Percentiles rank a stretch among this genome's conserved stretches.
These are phyloP conservation scores for Suillus alpinus DNA, from an alignment of 768 basidiomycete species.

Conservation along the genomic window DNA sequence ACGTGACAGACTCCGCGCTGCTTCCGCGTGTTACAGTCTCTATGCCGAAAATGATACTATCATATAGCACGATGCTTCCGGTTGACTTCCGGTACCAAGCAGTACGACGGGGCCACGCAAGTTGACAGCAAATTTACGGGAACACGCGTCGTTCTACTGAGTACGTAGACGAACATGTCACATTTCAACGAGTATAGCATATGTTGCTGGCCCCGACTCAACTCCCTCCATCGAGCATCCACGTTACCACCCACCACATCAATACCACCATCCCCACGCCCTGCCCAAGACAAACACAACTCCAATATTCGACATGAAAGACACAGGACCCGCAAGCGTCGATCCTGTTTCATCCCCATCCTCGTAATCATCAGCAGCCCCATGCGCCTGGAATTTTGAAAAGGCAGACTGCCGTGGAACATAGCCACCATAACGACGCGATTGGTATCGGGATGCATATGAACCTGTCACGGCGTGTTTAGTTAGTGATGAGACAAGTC, in stretches of 20 bases:
- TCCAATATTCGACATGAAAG: not conserved
- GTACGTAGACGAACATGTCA: not conserved
- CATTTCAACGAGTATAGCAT: not conserved
- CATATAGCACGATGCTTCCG: too few relatives aligned
- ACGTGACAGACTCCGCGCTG: not conserved
- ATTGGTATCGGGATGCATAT: slow-evolving; percentile 6
- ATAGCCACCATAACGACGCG: slow-evolving; percentile 6
- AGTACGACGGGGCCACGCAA: not conserved
- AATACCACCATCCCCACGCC: not conserved
- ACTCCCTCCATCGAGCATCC: not conserved
- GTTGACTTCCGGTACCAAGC: not conserved
- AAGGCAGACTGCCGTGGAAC: slow-evolving; percentile 3
- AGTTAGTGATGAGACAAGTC: not conserved
- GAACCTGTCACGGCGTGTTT: not conserved
- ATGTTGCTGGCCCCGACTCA: not conserved
- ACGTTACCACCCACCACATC: not conserved
- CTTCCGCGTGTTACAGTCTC: not conserved
- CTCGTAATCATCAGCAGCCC: not conserved
- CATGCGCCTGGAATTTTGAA: slow-evolving; percentile 6
- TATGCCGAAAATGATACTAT: too few relatives aligned
- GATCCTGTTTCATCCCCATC: not conserved
- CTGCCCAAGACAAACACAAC: not conserved
- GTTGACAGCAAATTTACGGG: not conserved
- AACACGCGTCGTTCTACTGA: not conserved
- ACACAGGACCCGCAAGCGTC: not conserved